A percentile compares a stretch with the other conserved stretches of the same genome.
Conservation (phyloP, 1,284 basidiomycete genomes). For the Amylostereum areolatum region DNA sequence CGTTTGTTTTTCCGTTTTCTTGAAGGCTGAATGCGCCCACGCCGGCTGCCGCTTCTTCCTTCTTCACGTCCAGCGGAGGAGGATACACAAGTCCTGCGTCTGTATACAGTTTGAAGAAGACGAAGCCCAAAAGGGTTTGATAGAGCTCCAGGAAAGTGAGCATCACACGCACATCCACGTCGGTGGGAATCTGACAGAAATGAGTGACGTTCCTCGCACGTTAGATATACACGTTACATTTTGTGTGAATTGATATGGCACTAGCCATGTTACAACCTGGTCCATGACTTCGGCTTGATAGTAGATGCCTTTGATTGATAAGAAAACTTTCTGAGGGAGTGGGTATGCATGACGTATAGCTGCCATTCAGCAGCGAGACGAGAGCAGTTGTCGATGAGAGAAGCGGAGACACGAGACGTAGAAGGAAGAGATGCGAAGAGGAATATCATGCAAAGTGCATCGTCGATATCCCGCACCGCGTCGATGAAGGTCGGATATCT, state of each 20-base stretch:
- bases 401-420: constrained; percentile 73
- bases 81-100: constrained; percentile 93
- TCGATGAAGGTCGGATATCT: constrained; percentile 98
- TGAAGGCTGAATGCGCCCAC: constrained; percentile 88
- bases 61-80: constrained; percentile 80
- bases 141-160: constrained; percentile 98
- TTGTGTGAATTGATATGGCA: constrained; percentile 98
- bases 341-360: constrained; percentile 89
- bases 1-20: constrained; percentile 30
- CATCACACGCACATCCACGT: constrained; percentile 98
- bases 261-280: constrained; percentile 93
- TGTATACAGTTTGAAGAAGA: constrained; percentile 97
- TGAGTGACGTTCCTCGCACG: neutral
- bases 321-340: constrained; percentile 87
- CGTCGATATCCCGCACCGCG: constrained; percentile 94
- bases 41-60: constrained; percentile 86
- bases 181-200: constrained; percentile 73
- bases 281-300: constrained; percentile 96
- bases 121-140: constrained; percentile 93
- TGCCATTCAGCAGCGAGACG: constrained; percentile 92
- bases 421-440: constrained; percentile 90
- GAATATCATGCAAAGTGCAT: constrained; percentile 93
- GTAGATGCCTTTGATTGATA: constrained; percentile 98
- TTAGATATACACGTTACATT: constrained; percentile 42
- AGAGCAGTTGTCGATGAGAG: constrained; percentile 87